Evolutionary conservation across 2,329 filamentous ascomycete species (phyloP).

Genomic region (Chrysoporthe cubensis): DNA sequence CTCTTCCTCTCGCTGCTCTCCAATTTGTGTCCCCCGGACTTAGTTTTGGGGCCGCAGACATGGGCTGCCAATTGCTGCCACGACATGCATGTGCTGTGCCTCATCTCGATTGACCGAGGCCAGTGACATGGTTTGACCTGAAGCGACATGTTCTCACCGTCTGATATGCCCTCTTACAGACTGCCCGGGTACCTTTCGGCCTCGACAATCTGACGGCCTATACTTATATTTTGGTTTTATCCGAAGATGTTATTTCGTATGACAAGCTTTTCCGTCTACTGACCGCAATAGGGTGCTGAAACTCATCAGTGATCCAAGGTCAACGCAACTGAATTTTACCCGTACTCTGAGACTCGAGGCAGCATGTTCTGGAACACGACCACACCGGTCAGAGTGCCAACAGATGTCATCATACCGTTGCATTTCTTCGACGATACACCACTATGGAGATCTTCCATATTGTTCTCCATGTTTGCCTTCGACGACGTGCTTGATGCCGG

Average conservation of each 20-base stretch:
- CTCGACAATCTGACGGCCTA: too few relatives aligned
- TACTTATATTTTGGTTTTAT: too few relatives aligned
- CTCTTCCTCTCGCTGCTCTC: too few relatives aligned
- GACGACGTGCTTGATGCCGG: constrained; percentile 35
- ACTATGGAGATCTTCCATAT: constrained; percentile 32
- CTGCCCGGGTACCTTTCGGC: too few relatives aligned
- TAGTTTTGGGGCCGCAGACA: neutral
- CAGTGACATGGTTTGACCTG: neutral
- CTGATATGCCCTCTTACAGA: neutral
- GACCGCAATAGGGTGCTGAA: neutral
- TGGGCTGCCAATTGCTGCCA: neutral
- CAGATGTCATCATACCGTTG: constrained; percentile 31
- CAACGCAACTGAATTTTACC: neutral
- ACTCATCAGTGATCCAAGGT: neutral
- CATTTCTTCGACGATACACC: constrained; percentile 35
- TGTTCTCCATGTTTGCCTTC: constrained; percentile 35
- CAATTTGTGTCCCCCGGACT: neutral
- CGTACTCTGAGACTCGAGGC: neutral
- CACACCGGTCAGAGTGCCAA: constrained; percentile 1
- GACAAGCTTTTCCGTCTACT: neutral
- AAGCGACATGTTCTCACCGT: neutral
- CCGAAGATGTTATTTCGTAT: too few relatives aligned
- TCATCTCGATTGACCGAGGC: neutral
- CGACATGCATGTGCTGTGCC: neutral
- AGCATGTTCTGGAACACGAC: neutral